Evolutionary conservation across 345 rosid species (phyloP), one percentile per base, ranked within the genome.

Genomic region (Gynandropsis gynandra): DNA sequence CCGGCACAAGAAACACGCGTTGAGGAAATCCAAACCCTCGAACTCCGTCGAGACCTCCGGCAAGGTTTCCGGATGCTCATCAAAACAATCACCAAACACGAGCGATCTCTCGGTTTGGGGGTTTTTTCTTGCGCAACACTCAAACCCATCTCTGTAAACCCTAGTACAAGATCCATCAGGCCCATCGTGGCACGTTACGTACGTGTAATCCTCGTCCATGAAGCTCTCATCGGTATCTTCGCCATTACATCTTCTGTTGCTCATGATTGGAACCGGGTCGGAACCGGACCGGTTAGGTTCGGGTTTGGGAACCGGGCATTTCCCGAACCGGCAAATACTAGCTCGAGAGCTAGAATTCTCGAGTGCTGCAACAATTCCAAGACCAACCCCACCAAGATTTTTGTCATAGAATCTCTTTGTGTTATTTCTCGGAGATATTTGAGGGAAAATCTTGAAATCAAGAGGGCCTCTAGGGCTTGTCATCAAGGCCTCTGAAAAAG

Each of bases 361-460:
- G 9, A 83, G 81, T 0, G 90, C 90, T 0, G 80, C 88, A 3
- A 86, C 84, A 39, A 89, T 89, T 1, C 88, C 95, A 38, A 89
- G 54, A 11, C 95, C 95, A 52, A 89, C 95, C 16, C 88, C 83
- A 45, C 72, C 94, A 2, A 50, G 59, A 60, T n/a, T 48, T 31
- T 81, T 80, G 31, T 70, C 77, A 46, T 53, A 53, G 56, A 66
- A 66, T 24, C 49, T 73, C 59, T 69, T 78, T 44, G 69, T 59
- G 7, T 80, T 76, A 4, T 80, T 74, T 63, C 85, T 71, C 9
- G 88, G 81, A 29, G 90, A 88, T 27, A 72, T 32, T 31, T 52
- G 59, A 32, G 70, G 70, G 41, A 59, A 74, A 42, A 69, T 66
- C 57, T 66, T 82, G 44, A 66, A 60, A 56, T 89, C 89, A 0